These are phyloP conservation scores for Gardenia jasminoides DNA, from an alignment of 257 asterid genomes.

Conservation along the genomic window DNA sequence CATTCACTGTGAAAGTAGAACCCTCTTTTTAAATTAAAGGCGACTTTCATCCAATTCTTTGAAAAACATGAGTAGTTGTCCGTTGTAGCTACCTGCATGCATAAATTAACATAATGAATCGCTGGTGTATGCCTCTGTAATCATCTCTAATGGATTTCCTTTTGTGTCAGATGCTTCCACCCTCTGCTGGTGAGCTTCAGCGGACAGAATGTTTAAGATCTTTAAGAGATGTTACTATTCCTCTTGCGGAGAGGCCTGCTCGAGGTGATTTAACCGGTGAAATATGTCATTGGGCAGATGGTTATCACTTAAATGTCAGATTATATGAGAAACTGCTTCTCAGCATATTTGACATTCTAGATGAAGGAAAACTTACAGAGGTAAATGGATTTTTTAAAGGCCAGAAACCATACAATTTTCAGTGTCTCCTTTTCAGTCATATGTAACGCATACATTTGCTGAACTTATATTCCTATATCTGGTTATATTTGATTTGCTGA, in stretches of 20 bases:
- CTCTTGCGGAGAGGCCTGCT: constrained; percentile 96
- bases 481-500: background rate
- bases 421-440: background rate
- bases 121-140: background rate
- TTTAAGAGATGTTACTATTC: constrained; percentile 70
- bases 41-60: background rate
- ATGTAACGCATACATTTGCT: background rate
- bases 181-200: constrained; percentile 83
- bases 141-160: constrained; percentile 21
- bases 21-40: background rate
- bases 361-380: constrained; percentile 99
- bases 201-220: constrained; percentile 89
- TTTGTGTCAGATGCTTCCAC: constrained; percentile 72
- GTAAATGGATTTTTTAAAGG: constrained; percentile 38
- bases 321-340: constrained; percentile 87
- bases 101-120: background rate
- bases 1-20: background rate
- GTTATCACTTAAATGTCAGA: constrained; percentile 88
- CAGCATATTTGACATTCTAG: constrained; percentile 92
- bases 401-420: background rate
- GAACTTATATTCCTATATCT: background rate
- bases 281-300: constrained; percentile 99
- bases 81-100: background rate
- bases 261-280: constrained; percentile 99
- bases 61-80: background rate